phyloP scores from a whole-genome alignment of 208 protist genomes.

The Acanthamoeba triangularis region DNA sequence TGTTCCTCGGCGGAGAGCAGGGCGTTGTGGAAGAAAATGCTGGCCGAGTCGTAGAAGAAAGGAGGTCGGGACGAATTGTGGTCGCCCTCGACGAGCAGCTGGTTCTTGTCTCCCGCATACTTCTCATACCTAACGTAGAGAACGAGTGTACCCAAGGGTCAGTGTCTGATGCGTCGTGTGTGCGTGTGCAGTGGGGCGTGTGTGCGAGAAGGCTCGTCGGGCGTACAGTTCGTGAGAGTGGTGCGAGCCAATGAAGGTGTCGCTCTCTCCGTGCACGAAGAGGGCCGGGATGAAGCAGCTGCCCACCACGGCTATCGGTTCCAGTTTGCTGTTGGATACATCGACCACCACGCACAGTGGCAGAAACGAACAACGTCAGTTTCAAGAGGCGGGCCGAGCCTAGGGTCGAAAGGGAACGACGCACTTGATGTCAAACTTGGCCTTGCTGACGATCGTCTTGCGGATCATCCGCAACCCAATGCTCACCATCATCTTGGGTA shows the following conservation, averaged over 20 bases:
- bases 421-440: constrained; percentile 96
- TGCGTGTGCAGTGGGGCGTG: not conserved
- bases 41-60: constrained; percentile 92
- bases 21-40: constrained; percentile 91
- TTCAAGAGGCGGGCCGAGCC: not conserved
- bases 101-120: constrained; percentile 86
- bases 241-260: constrained; percentile 94
- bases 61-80: constrained; percentile 95
- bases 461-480: constrained; percentile 93
- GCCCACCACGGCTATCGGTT: constrained; percentile 60
- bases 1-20: constrained; percentile 69
- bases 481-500: constrained; percentile 93
- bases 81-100: constrained; percentile 92
- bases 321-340: constrained; percentile 74
- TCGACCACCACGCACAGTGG: not conserved
- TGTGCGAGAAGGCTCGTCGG: not conserved
- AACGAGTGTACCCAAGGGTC: not conserved
- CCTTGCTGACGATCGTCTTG: constrained; percentile 93
- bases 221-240: constrained; percentile 92
- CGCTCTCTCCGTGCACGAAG: constrained; percentile 95
- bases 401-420: not conserved
- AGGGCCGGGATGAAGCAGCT: constrained; percentile 93
- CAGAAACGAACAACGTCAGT: not conserved
- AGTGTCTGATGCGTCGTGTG: too few relatives aligned
- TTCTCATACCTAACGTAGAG: constrained; percentile 42